Conservation (phyloP, 2,329 filamentous ascomycete species). For the Colletotrichum sublineola region DNA sequence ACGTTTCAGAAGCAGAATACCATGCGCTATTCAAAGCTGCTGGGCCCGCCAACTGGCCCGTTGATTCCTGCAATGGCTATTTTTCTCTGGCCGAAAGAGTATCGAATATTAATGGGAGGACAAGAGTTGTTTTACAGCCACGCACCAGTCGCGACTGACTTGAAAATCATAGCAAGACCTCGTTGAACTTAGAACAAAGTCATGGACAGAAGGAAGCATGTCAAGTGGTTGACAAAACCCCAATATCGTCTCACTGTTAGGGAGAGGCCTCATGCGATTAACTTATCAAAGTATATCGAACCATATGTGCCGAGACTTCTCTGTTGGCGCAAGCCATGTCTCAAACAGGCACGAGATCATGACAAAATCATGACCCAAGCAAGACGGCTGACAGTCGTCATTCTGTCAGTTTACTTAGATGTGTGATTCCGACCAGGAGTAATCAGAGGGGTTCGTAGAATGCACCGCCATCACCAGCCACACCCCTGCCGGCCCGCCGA, state of each 20-base stretch:
- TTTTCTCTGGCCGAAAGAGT: not conserved
- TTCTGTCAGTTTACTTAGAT: not conserved
- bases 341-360: not conserved
- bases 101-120: not conserved
- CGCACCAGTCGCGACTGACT: not conserved
- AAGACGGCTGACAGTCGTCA: not conserved
- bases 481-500: slow-evolving; percentile 19
- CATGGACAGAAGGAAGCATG: not conserved
- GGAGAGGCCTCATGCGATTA: not conserved
- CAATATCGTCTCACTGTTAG: not conserved
- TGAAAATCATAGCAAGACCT: not conserved
- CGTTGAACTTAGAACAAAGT: not conserved
- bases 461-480: slow-evolving; percentile 39
- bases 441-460: not conserved
- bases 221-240: not conserved
- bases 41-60: not conserved
- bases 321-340: not conserved
- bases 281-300: not conserved
- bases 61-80: not conserved
- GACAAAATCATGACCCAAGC: not conserved
- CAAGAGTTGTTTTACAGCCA: not conserved
- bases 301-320: not conserved
- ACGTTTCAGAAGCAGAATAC: not conserved
- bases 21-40: not conserved
- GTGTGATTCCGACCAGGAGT: not conserved